Base-by-base conservation (phyloP, 2,329 filamentous ascomycete genomes). In the Corniculantispora saksenae region DNA sequence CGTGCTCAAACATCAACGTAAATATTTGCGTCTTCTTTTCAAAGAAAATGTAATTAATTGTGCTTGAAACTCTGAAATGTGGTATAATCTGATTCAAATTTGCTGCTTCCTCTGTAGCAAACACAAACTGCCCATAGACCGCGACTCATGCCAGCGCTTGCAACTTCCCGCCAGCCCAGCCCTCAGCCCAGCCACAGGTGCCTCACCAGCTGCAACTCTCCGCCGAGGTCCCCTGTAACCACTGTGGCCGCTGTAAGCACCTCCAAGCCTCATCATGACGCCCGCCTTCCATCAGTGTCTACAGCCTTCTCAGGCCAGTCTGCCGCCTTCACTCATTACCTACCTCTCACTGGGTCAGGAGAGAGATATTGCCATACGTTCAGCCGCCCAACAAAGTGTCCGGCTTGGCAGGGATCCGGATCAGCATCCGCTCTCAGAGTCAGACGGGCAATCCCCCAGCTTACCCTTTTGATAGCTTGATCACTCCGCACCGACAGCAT, bases 261-360 rank as follows among this genome's bases (percentile, higher is more conserved):
- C 32, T 13, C 3, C 29, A 19, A 19, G 5, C 48, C 35, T 61
- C 32, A 45, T 45, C 29, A 61, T 59, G 40, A 60, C 45, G 47
- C 59, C 25, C 21, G 43, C 58, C 21, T 61, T 63, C 61, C 61
- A 63, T 50, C 27, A 17, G 7, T 25, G 43, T 63, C 61, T 32
- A 58, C 40, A 38, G 29, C 27, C 61, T 63, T 58, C 61, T 57
- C 32, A 35, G 25, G 61, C 53, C 61, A 63, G 17, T n/a, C 25
- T 6, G 5, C 29, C 5, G 19, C 29, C n/a, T 55, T 32, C n/a
- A 38, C 27, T n/a, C n/a, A n/a, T n/a, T n/a, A n/a, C n/a, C n/a
- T n/a, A n/a, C n/a, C n/a, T n/a, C n/a, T n/a, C n/a, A n/a, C n/a
- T n/a, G n/a, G n/a, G n/a, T n/a, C n/a, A n/a, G n/a, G n/a, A n/a